Base-by-base conservation (phyloP, 1,139 yeast species). In the Hansenula sp. region DNA sequence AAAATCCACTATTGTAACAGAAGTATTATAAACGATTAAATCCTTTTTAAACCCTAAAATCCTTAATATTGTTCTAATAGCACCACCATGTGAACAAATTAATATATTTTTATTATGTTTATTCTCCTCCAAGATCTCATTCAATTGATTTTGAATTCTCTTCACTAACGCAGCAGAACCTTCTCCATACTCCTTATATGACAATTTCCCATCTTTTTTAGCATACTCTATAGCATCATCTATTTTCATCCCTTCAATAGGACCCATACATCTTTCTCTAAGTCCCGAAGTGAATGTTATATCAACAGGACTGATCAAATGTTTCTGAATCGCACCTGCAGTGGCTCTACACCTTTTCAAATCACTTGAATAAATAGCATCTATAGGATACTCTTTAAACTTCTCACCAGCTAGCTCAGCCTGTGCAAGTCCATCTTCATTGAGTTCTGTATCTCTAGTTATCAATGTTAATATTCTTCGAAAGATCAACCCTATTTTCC, bases 61-160 rank as follows among this genome's bases (percentile, higher is more conserved):
- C 44, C 55, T 73, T 38, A 75, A 56, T 35, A 82, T 71, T 36
- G 79, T 73, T 39, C 87, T 73, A 27, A 89, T 79, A 2, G 87
- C 87, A 7, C 96, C 96, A 17, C 97, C 97, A 57, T 89, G 97
- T 12, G 92, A 79, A 42, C 92, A 80, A 21, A 88, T 47, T 22
- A 81, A 66, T 2, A 84, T 71, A 45, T 82, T 83, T 35, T 62
- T 58, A 45, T 66, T 59, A 17, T 60, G 60, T 4, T 63, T 55
- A 1, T 53, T 66, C 14, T 62, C 62, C 8, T 64, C 63, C 3
- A 79, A 55, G 0, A 80, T 59, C 3, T 47, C 42, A 18, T 69
- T 64, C 69, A 85, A 72, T 35, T 75, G 79, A 2, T 53, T 43
- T 11, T 65, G 64, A 9, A 88, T 66, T 34, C 96, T 68, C 1